Evolutionary conservation across 805 yeast species (phyloP), one percentile per base, ranked within the genome.

Genomic region (Candida boleticola): DNA sequence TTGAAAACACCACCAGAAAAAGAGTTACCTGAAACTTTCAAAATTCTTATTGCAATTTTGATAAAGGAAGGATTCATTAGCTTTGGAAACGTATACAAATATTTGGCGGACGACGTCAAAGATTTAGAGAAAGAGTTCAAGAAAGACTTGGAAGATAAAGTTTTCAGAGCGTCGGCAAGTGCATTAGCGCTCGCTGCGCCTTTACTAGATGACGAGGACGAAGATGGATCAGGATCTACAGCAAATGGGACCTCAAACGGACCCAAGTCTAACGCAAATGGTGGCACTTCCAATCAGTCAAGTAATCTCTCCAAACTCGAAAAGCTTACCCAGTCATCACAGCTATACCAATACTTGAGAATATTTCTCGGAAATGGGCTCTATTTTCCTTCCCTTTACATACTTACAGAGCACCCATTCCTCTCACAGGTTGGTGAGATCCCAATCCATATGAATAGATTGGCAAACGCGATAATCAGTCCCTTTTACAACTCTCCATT

Each of bases 121-220:
- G 51, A 52, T 7, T 63, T 80, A 22, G 73, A 79, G 29, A 63
- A 61, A 1, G 54, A 57, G 3, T 75, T 79, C 55, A 72, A 76
- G 29, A 63, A 65, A 23, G 67, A 72, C 7, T 51, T 73, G 43
- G 80, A 81, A 13, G 78, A 78, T 10, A 75, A 79, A 44, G 77
- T 85, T 0, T 69, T 73, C 51, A 68, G 71, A 46, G 83, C 90
- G 0, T 74, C 78, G 19, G 83, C 87, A 0, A 86, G 84, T 47
- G 95, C 96, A 0, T 64, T 90, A 37, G 93, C 97, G 0, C 58
- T 89, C 51, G 96, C 97, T 4, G 93, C 93, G 7, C 95, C 96
- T 0, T 67, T 90, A 29, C 70, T 74, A 3, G 81, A 79, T 29
- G 92, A 84, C 27, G 86, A 79, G 16, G 85, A 78, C 19, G 79